Percentiles rank a stretch among this genome's conserved stretches.
Conservation (phyloP, 148 eudicot species). For the Chenopodium suecicum region DNA sequence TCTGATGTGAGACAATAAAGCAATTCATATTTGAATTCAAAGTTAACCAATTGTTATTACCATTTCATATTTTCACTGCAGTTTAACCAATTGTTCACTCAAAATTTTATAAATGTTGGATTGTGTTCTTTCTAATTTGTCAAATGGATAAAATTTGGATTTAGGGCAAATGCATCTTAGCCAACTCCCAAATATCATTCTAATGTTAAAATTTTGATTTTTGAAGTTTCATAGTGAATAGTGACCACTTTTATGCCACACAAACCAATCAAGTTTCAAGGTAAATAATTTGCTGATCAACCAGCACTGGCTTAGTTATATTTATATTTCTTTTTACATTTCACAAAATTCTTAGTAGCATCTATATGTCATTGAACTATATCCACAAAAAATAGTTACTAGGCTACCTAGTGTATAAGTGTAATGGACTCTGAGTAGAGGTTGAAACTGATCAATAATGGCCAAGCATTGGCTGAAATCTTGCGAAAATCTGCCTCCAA, state of each 20-base stretch:
- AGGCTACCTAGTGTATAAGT: not conserved
- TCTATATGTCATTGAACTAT: not conserved
- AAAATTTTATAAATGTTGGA: no score
- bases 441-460: not conserved
- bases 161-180: no score
- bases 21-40: no score
- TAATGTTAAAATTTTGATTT: not conserved
- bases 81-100: no score
- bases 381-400: not conserved
- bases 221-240: no score
- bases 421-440: not conserved
- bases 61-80: no score
- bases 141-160: no score
- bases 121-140: no score
- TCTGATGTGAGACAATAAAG: no score
- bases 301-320: not conserved
- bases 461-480: not conserved
- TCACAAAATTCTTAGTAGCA: not conserved
- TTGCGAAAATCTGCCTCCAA: not conserved
- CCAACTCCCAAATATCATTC: no score
- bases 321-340: no score
- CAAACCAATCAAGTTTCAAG: not conserved
- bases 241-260: not conserved
- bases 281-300: not conserved
- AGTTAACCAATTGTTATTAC: no score